Base-by-base conservation (phyloP, 164 flowering plant genomes). In the Akebia trifoliata region DNA sequence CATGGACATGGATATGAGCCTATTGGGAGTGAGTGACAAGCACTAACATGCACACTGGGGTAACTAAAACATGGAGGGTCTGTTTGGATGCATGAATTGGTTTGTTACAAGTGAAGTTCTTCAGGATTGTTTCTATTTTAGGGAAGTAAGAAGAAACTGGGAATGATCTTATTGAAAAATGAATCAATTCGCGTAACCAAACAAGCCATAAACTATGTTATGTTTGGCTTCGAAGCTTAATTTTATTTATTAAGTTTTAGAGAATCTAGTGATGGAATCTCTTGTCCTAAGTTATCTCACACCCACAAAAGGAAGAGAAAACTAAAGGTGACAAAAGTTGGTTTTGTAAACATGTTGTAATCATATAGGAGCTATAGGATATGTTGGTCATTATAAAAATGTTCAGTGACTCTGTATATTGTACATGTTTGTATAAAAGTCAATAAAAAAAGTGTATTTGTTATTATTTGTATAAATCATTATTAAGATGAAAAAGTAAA, bases 11-110 rank as follows among this genome's bases (percentile, higher is more conserved):
- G 50, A 60, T 18, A 9, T 18, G 14, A 60, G 40, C 56, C 48
- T 57, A 15, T 40, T 72, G 45, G 72, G 69, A 35, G 58, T 67
- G 61, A 59, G 60, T 3, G 68, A 67, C 25, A 52, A 72, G 59
- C 62, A 56, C 54, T 68, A 65, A 51, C 50, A 24, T 42, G 52
- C 15, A 37, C 15, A 37, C 53, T 22, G 30, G 20, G 9, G 35
- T n/a, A n/a, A n/a, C 50, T 12, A 8, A 21, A 21, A 6, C 29
- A 4, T 53, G 6, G 32, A 31, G 60, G 26, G 24, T 21, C 8
- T 56, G 28, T 44, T 20, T 57, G 49, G 60, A 4, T 57, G 60
- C 22, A 44, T 9, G 8, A 57, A 31, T 51, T 52, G 56, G 40
- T 32, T 52, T 2, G 24, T 18, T 52, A 14, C 31, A 48, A 48